These are phyloP conservation scores for Plasmopara viticola DNA, from an alignment of 352 stramenopile species.

Conservation along the genomic window DNA sequence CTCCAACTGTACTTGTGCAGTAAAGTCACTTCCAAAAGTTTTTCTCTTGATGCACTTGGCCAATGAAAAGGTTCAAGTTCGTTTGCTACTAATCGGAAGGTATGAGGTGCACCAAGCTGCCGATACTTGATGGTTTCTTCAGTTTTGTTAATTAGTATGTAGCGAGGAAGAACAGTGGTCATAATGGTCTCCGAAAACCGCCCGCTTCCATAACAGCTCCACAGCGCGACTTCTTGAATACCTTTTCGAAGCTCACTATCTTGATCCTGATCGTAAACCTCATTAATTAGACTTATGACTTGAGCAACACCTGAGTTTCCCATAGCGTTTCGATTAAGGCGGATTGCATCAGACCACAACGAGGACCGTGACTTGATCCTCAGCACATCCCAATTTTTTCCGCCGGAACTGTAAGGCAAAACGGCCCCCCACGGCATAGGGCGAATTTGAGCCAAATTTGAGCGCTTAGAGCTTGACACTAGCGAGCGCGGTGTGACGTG, in stretches of 20 bases:
- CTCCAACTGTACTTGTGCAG: constrained; percentile 80
- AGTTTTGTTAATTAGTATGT: constrained; percentile 86
- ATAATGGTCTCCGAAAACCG: constrained; percentile 84
- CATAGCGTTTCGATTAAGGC: constrained; percentile 83
- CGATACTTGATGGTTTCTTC: constrained; percentile 81
- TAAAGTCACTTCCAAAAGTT: constrained; percentile 81
- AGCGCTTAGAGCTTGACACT: constrained; percentile 61
- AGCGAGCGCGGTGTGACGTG: constrained; percentile 74
- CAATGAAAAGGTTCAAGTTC: constrained; percentile 82
- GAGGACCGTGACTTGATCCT: constrained; percentile 69
- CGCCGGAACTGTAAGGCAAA: constrained; percentile 61
- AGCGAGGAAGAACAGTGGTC: constrained; percentile 77
- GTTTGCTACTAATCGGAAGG: constrained; percentile 62
- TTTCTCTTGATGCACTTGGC: constrained; percentile 66
- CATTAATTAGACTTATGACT: constrained; percentile 77
- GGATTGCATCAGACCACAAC: constrained; percentile 80
- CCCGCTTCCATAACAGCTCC: constrained; percentile 78
- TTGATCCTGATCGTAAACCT: constrained; percentile 51
- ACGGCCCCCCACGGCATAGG: constrained; percentile 78
- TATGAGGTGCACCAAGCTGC: constrained; percentile 69
- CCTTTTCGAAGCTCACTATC: constrained; percentile 57
- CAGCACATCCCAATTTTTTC: constrained; percentile 81
- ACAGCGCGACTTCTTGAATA: constrained; percentile 76
- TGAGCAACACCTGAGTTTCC: constrained; percentile 83
- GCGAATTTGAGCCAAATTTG: constrained; percentile 72